Conservation (phyloP, 495 filamentous ascomycete genomes). For the Articulospora tetracladia region DNA sequence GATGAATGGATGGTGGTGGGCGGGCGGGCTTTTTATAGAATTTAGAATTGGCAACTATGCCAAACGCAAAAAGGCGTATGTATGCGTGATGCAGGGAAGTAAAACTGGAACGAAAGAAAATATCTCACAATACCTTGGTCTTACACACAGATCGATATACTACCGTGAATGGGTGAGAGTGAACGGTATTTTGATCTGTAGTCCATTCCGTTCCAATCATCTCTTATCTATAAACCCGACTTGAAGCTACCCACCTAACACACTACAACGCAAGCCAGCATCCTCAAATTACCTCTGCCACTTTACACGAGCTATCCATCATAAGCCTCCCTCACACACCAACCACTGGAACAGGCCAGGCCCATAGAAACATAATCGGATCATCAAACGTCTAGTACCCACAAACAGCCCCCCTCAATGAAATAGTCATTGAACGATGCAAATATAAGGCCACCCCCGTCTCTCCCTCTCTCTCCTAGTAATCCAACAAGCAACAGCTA, state of each 20-base stretch:
- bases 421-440: no score
- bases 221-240: conserved; percentile 10
- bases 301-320: background rate
- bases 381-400: conserved; percentile 4
- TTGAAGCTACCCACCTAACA: background rate
- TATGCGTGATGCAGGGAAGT: no score
- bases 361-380: conserved; percentile 13
- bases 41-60: conserved; percentile 6
- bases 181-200: conserved; percentile 20
- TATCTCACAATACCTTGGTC: no score
- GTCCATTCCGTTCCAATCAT: conserved; percentile 3
- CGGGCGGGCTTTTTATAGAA: conserved; percentile 5
- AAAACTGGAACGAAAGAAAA: no score
- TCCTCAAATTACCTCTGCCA: background rate
- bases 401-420: no score
- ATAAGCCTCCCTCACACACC: background rate
- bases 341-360: background rate
- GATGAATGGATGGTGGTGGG: background rate
- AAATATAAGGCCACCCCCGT: conserved; percentile 1
- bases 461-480: conserved; percentile 8
- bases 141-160: no score
- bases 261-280: background rate
- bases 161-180: no score
- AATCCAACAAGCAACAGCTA: conserved; percentile 3
- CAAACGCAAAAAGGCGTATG: background rate